Conservation (phyloP, 163 green algal species). For the Trebouxiophyceae sp. region DNA sequence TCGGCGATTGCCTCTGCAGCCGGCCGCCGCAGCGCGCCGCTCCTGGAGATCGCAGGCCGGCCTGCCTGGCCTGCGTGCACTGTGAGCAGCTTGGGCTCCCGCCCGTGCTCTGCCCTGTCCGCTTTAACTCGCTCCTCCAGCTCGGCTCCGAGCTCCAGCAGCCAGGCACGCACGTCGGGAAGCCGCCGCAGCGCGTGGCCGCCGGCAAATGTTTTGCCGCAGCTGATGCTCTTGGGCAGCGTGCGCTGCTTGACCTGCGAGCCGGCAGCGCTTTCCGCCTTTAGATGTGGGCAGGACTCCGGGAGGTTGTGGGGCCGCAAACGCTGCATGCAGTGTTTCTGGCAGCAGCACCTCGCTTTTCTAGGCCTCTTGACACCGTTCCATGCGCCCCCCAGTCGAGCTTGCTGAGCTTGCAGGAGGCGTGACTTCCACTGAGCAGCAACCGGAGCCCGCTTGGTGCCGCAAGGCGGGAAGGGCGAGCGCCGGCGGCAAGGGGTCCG, state of each 20-base stretch:
- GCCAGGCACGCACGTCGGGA: constrained; percentile 31
- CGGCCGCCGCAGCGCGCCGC: constrained; percentile 28
- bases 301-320: too few relatives aligned
- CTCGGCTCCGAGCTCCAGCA: constrained; percentile 44
- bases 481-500: too few relatives aligned
- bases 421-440: too few relatives aligned
- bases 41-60: constrained; percentile 22
- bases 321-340: not conserved
- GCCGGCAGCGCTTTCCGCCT: too few relatives aligned
- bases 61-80: constrained; percentile 11
- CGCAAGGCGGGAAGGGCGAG: too few relatives aligned
- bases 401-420: too few relatives aligned
- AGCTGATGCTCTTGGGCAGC: constrained; percentile 50
- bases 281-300: too few relatives aligned
- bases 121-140: constrained; percentile 50
- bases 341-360: not conserved
- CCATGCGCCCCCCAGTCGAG: too few relatives aligned
- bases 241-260: constrained; percentile 43
- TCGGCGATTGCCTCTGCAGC: constrained; percentile 34
- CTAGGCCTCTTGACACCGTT: not conserved
- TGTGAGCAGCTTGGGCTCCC: not conserved
- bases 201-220: constrained; percentile 67
- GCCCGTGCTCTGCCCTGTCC: constrained; percentile 24
- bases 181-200: constrained; percentile 29
- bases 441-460: too few relatives aligned